phyloP scores from a whole-genome alignment of 2,329 filamentous ascomycete species.

The Ascochyta pisi region DNA sequence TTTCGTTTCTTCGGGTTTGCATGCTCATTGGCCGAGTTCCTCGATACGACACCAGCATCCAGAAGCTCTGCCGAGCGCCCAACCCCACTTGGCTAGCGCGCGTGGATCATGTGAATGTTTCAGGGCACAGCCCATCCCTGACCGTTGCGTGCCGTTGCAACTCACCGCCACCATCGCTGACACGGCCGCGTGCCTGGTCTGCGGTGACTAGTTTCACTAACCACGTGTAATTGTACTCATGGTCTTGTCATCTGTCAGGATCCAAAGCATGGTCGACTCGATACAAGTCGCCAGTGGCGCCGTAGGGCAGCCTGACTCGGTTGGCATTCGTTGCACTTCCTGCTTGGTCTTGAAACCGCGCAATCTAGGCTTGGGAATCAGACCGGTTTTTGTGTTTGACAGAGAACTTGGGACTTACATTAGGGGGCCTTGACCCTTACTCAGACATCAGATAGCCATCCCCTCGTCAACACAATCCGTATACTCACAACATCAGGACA shows the following conservation, averaged over 20 bases:
- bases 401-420: neutral
- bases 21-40: neutral
- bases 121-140: slow-evolving; percentile 3
- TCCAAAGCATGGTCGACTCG: slow-evolving; percentile 2
- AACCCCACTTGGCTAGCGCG: slow-evolving; percentile 5
- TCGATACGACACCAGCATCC: neutral
- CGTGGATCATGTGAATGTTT: slow-evolving; percentile 19
- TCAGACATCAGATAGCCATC: neutral
- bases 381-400: neutral
- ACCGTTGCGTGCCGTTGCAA: slow-evolving; percentile 3
- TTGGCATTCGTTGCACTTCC: slow-evolving; percentile 1
- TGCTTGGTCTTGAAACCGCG: neutral
- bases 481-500: neutral
- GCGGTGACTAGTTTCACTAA: slow-evolving; percentile 10
- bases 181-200: slow-evolving; percentile 17
- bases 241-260: slow-evolving; percentile 15
- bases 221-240: slow-evolving; percentile 15
- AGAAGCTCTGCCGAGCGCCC: slow-evolving; percentile 13
- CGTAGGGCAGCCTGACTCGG: slow-evolving; percentile 1
- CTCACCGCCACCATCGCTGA: slow-evolving; percentile 16
- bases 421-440: neutral
- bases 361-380: neutral
- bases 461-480: neutral
- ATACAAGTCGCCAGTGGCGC: slow-evolving; percentile 13
- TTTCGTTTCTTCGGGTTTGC: neutral